Evolutionary conservation across 192 early-diverging fungal genomes (phyloP).

Genomic region (Backusella sp.): DNA sequence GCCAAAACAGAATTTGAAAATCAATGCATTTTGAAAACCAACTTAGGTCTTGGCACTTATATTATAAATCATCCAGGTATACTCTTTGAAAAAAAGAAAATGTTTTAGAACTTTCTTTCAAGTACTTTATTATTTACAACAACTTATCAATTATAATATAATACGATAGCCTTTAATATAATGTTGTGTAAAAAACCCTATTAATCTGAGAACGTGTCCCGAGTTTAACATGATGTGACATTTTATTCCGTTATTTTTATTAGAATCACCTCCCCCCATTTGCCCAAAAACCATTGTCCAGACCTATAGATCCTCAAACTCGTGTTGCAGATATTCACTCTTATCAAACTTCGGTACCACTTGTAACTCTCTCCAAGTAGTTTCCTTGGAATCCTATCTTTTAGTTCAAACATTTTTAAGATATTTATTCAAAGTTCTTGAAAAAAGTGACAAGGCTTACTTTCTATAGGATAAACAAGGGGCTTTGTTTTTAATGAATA

Average conservation of each 20-base stretch:
- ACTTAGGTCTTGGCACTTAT: too few species aligned
- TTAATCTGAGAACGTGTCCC: conserved; percentile 1
- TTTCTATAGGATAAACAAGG: too few species aligned
- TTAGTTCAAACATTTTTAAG: too few species aligned
- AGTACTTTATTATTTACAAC: not conserved
- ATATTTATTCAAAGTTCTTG: too few species aligned
- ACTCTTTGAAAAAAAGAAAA: not conserved
- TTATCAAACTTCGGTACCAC: not conserved
- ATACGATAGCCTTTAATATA: not conserved
- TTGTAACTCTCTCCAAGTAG: not conserved
- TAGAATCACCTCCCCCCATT: not conserved
- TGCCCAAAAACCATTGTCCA: not conserved
- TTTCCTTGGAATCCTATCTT: not conserved
- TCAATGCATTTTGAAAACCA: not conserved
- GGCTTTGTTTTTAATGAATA: too few species aligned
- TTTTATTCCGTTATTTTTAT: not conserved
- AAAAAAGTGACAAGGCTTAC: too few species aligned
- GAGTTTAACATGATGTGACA: not conserved
- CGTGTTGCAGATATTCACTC: not conserved
- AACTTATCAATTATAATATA: not conserved
- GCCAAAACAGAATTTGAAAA: not conserved
- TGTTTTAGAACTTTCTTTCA: not conserved
- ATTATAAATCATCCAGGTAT: not conserved
- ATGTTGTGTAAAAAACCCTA: not conserved
- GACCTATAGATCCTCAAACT: not conserved